Percentiles rank a stretch among this genome's conserved stretches.
Conservation (phyloP, 2,329 filamentous ascomycete genomes). For the Xylariaceae sp. region DNA sequence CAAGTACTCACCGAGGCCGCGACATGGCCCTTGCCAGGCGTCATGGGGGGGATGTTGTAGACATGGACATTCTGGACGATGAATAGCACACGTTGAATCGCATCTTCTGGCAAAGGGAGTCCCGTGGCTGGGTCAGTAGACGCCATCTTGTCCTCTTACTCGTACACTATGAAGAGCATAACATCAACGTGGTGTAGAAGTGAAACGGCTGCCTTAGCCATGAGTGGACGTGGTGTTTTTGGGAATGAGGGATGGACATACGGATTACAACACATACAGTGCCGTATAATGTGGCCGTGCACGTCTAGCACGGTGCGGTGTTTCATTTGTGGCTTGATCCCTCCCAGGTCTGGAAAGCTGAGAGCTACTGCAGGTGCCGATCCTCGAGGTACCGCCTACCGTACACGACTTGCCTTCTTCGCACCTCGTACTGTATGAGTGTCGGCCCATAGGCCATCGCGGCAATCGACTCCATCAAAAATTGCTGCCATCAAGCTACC, state of each 20-base stretch:
- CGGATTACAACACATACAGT: background rate
- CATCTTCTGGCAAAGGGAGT: constrained; percentile 60
- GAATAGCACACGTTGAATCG: constrained; percentile 82
- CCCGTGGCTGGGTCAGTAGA: constrained; percentile 67
- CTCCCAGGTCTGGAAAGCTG: no score
- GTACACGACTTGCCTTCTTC: no score
- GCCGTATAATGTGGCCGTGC: background rate
- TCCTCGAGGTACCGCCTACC: background rate
- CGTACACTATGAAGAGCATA: background rate
- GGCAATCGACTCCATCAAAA: constrained; percentile 12
- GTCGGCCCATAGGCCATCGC: background rate
- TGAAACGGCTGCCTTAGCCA: background rate
- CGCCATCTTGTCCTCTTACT: constrained; percentile 44
- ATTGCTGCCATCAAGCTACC: constrained; percentile 7
- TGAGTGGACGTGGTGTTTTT: background rate
- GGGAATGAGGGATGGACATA: background rate
- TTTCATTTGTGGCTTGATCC: constrained; percentile 3
- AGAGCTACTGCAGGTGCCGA: no score
- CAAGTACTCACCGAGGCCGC: constrained; percentile 47
- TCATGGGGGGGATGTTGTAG: constrained; percentile 79
- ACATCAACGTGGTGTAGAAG: background rate
- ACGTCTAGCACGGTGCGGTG: background rate
- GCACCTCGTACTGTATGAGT: background rate
- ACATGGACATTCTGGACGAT: constrained; percentile 69
- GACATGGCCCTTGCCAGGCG: constrained; percentile 71